Conservation (phyloP, 2,329 filamentous ascomycete species). For the Hymenoscyphus repandus region DNA sequence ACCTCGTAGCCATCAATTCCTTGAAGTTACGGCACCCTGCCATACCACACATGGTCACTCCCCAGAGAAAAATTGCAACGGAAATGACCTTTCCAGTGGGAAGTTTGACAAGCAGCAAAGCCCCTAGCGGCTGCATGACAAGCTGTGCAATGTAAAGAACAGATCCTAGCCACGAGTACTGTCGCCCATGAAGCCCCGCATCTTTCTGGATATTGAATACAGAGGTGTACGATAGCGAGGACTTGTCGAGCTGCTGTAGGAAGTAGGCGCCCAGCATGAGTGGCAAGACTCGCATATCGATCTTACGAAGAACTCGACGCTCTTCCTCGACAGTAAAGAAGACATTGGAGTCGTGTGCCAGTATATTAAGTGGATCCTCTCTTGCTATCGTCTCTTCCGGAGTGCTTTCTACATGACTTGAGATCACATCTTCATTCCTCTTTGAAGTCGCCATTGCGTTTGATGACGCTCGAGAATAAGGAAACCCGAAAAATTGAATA, state of each 20-base stretch:
- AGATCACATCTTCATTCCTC: constrained; percentile 8
- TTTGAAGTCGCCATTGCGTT: background rate
- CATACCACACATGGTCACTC: constrained; percentile 36
- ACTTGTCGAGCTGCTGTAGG: constrained; percentile 44
- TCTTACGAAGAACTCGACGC: constrained; percentile 25
- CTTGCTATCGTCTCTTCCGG: background rate
- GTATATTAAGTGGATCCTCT: constrained; percentile 8
- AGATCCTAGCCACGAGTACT: constrained; percentile 55
- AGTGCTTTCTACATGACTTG: constrained; percentile 10
- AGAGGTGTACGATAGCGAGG: constrained; percentile 36
- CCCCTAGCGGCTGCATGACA: constrained; percentile 49
- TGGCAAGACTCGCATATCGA: constrained; percentile 44
- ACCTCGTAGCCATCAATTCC: constrained; percentile 32
- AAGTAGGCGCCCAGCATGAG: constrained; percentile 51
- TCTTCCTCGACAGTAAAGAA: constrained; percentile 16
- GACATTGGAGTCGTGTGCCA: constrained; percentile 10
- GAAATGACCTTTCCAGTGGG: constrained; percentile 50
- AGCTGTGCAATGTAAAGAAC: constrained; percentile 55
- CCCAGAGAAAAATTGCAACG: constrained; percentile 48
- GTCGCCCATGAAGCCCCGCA: constrained; percentile 39
- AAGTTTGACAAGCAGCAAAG: constrained; percentile 45
- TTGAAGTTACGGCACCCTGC: constrained; percentile 30
- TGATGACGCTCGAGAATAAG: too few species aligned
- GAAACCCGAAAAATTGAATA: background rate
- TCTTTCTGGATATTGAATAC: constrained; percentile 45